A percentile compares a stretch with the other conserved stretches of the same genome.
Conservation (phyloP, 2,329 filamentous ascomycete genomes). For the Aspergillus thermomutatus region DNA sequence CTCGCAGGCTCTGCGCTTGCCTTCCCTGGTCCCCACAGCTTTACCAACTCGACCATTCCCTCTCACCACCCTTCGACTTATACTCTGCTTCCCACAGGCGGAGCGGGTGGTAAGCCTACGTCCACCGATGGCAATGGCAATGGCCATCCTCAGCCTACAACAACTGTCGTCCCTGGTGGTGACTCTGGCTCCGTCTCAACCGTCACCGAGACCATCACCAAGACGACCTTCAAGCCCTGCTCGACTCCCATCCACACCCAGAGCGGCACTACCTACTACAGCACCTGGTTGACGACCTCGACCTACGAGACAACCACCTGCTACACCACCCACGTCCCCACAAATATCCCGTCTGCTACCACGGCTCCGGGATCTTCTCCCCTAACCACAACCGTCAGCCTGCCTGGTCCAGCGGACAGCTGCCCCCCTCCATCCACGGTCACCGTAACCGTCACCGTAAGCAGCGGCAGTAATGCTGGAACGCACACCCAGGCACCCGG, state of each 20-base stretch:
- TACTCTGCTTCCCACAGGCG: constrained; percentile 8
- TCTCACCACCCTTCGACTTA: constrained; percentile 1
- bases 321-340: constrained; percentile 21
- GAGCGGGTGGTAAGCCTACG: constrained; percentile 1
- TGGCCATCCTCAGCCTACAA: neutral
- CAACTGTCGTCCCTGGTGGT: too few relatives aligned
- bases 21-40: constrained; percentile 13
- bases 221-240: constrained; percentile 31
- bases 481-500: neutral
- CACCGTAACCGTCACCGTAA: constrained; percentile 14
- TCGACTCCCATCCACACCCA: constrained; percentile 28
- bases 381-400: constrained; percentile 3
- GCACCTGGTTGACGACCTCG: constrained; percentile 30
- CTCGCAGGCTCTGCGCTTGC: constrained; percentile 20
- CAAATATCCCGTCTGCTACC: neutral
- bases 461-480: neutral
- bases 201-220: constrained; percentile 27
- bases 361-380: too few relatives aligned
- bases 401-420: neutral
- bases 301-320: constrained; percentile 28
- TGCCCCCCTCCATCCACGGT: constrained; percentile 11
- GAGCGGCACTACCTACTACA: constrained; percentile 30
- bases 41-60: constrained; percentile 5
- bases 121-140: neutral
- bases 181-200: constrained; percentile 9